Evolutionary conservation across 2,329 filamentous ascomycete genomes (phyloP), one percentile per base, ranked within the genome.

Genomic region (Ophiostoma piceae): DNA sequence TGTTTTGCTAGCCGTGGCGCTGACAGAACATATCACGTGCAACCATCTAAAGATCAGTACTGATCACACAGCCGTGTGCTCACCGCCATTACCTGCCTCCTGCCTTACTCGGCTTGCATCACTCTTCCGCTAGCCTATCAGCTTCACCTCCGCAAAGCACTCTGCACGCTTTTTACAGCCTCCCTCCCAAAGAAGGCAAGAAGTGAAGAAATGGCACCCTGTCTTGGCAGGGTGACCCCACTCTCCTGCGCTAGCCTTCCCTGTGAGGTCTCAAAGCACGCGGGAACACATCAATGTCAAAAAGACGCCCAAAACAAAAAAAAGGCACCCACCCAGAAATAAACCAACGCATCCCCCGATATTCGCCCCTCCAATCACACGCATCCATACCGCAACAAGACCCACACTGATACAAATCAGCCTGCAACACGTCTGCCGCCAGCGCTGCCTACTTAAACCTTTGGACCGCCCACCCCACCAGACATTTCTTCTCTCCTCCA

Each of bases 401-500:
- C 69, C 69, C 67, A 70, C 67, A n/a, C 57, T 29, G 62, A 47
- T 26, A 66, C 72, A 74, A 78, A 79, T 79, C 78, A 79, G 78
- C 78, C 77, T 74, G 74, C 75, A 76, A 74, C 75, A 73, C 75
- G 73, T 74, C 73, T 60, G 70, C 71, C 70, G 68, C 69, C 69
- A 67, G 71, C 57, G 47, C 73, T 68, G 74, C 76, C 75, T 79
- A 80, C 77, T 77, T 80, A 81, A 80, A 78, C 74, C 74, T 74
- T 75, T 72, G 71, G 74, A 74, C 75, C 77, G 79, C 81, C 83
- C 82, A 19, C 82, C 79, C 80, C 75, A 75, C 77, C 73, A 73
- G 73, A 73, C 73, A 47, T 60, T 62, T 73, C 75, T 81, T 80
- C 79, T 73, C 77, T 74, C 74, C 77, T 77, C 74, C 78, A 77